Evolutionary conservation across 768 basidiomycete genomes (phyloP).

Genomic region (Hypsizygus marmoreus): DNA sequence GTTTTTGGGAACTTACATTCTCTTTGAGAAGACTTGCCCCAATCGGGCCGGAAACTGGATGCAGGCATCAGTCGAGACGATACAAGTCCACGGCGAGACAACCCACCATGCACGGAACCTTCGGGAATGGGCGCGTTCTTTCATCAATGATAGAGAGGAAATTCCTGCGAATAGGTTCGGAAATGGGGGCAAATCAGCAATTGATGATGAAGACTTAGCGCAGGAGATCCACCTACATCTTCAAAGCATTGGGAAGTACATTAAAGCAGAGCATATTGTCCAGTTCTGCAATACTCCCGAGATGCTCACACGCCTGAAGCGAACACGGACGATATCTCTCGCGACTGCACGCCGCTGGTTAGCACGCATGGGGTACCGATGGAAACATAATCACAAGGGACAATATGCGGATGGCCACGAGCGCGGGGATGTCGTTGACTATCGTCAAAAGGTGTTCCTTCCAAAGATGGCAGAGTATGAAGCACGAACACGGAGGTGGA

Average conservation of each 20-base stretch:
- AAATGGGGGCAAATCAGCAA: too few species aligned
- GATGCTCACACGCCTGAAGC: conserved; percentile 7
- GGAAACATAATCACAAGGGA: conserved; percentile 20
- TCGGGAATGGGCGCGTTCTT: neutral
- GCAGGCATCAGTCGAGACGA: too few species aligned
- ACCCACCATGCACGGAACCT: neutral
- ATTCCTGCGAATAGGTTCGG: neutral
- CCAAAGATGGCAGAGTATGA: conserved; percentile 9
- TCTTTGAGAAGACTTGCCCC: too few species aligned
- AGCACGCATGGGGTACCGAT: conserved; percentile 22
- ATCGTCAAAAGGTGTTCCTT: conserved; percentile 10
- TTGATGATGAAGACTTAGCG: conserved; percentile 18
- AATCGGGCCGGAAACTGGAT: too few species aligned
- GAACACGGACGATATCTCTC: conserved; percentile 10
- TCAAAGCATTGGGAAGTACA: conserved; percentile 22
- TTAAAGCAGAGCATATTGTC: conserved; percentile 23
- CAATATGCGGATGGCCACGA: conserved; percentile 29
- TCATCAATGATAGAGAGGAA: neutral
- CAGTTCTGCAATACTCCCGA: conserved; percentile 12
- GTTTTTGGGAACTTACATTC: neutral
- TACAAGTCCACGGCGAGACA: too few species aligned
- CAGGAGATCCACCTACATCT: conserved; percentile 17
- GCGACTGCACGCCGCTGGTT: conserved; percentile 27
- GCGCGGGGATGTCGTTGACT: conserved; percentile 21
- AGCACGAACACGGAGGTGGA: conserved; percentile 11